Base-by-base conservation (phyloP, 23 red algal genomes). In the Cyanidiococcus yangmingshanensis region DNA sequence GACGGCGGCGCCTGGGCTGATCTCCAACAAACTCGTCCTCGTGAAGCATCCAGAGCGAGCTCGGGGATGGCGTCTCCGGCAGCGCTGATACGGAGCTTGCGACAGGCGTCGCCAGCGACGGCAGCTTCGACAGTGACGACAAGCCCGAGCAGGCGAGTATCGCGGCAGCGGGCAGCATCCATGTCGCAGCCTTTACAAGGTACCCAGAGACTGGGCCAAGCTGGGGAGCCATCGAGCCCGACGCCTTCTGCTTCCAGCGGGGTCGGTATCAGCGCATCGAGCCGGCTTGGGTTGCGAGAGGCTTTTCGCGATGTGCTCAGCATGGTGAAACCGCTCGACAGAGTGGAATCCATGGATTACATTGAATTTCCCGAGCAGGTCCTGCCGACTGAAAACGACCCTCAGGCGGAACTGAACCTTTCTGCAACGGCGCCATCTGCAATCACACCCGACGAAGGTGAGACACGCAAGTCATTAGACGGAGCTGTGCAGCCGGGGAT, bases 1-100 rank as follows among this genome's bases (percentile, higher is more conserved):
- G 63, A 71, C 32, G 63, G 63, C 63, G 63, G 63, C 12, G 63
- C 63, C 32, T 71, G 63, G 63, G 63, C 63, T 27, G 63, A 71
- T 7, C 27, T 7, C 63, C n/a, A 71, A 71, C 63, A 71, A 3
- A 29, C 27, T 3, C 63, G 63, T 71, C n/a, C 63, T 7, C 7
- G 32, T 7, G 50, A 16, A 16, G 50, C 50, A 57, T 15, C 50
- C 16, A 15, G 50, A 57, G 50, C 50, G 50, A 3, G 12, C 15
- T 12, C 3, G 63, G 63, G 12, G n/a, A 7, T 15, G 45, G 12
- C 21, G 7, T 54, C 45, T 15, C 45, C 45, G 7, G 45, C 45
- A 21, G 7, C 45, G 45, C 45, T 54, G 45, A 54, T 54, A 7
- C 45, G 21, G 45, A 21, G 21, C 45, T 21, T 54, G 45, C 45